Evolutionary conservation across 805 yeast genomes (phyloP), one percentile per base, ranked within the genome.

Genomic region (Geotrichum ghanense): DNA sequence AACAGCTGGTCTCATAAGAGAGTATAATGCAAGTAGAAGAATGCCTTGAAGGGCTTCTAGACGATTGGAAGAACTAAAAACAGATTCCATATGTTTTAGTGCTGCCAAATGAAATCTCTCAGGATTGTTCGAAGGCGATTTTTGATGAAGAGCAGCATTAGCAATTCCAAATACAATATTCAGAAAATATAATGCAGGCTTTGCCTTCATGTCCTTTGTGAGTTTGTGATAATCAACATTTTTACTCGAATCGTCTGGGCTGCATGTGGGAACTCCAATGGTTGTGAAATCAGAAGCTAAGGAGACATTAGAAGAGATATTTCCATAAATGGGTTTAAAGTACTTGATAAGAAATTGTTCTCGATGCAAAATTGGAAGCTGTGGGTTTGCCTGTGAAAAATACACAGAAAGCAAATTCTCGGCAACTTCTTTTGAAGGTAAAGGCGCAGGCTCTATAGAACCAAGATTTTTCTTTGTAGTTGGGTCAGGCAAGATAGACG

Each of bases 1-100:
- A 12, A 76, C 76, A 1, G 90, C 80, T 0, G 96, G 96, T 48
- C 95, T 72, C 95, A 88, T 86, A 26, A 82, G 71, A 0, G 94
- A 78, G 58, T 83, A 88, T 3, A 81, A 58, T 0, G 90, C 77
- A 39, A 83, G 64, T 12, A 85, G 66, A 16, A 88, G 59, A 12
- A 84, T 67, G 0, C 89, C 88, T 57, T 83, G 90, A 2, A 88
- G 62, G 1, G 83, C 72, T 54, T 84, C 94, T 34, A 86, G 64
- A 41, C 81, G 71, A 54, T 86, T 83, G 0, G 66, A 51, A 1
- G 84, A 71, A 3, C 70, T 60, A 58, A 78, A 77, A 1, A 81
- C 75, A 1, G 75, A 67, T 48, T 81, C 80, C 23, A 76, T 65
- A 60, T 73, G 75, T 48, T 69, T 69, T 60, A 76, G 63, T 0